Conservation (phyloP, 495 filamentous ascomycete genomes). For the Pseudoneurospora amorphoporcata region DNA sequence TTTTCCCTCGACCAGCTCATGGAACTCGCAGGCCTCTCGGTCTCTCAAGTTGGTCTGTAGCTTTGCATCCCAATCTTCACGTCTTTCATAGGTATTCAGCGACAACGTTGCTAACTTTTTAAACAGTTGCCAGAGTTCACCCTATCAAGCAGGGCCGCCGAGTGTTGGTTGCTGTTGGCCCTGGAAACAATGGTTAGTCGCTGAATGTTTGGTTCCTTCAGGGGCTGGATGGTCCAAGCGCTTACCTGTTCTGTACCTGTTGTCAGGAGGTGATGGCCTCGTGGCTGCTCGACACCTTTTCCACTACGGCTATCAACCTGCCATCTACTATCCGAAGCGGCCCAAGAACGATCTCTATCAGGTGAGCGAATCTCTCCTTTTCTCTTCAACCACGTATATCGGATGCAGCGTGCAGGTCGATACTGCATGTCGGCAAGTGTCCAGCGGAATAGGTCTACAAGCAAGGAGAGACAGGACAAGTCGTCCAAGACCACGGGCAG, state of each 20-base stretch:
- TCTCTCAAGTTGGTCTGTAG: conserved; percentile 72
- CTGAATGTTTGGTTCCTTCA: conserved; percentile 5
- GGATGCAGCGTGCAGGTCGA: background rate
- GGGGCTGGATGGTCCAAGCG: conserved; percentile 6
- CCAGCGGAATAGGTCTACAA: background rate
- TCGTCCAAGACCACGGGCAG: background rate
- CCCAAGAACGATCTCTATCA: conserved; percentile 83
- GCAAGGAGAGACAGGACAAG: background rate
- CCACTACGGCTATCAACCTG: conserved; percentile 86
- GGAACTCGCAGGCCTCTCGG: conserved; percentile 89
- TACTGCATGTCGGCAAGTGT: background rate
- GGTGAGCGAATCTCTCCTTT: conserved; percentile 31
- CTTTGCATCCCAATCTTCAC: conserved; percentile 5
- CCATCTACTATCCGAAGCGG: conserved; percentile 87
- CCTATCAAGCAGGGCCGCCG: conserved; percentile 60
- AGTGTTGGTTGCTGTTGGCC: conserved; percentile 82
- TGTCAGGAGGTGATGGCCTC: conserved; percentile 77
- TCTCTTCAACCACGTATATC: background rate
- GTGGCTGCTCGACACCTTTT: conserved; percentile 91
- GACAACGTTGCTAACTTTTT: background rate
- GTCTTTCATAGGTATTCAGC: no score
- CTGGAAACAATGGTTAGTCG: conserved; percentile 79
- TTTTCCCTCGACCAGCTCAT: conserved; percentile 96
- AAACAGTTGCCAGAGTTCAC: conserved; percentile 46
- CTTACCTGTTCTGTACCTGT: conserved; percentile 11